These are phyloP conservation scores for Cytidiella melzeri DNA, from an alignment of 768 basidiomycete species.

Conservation along the genomic window DNA sequence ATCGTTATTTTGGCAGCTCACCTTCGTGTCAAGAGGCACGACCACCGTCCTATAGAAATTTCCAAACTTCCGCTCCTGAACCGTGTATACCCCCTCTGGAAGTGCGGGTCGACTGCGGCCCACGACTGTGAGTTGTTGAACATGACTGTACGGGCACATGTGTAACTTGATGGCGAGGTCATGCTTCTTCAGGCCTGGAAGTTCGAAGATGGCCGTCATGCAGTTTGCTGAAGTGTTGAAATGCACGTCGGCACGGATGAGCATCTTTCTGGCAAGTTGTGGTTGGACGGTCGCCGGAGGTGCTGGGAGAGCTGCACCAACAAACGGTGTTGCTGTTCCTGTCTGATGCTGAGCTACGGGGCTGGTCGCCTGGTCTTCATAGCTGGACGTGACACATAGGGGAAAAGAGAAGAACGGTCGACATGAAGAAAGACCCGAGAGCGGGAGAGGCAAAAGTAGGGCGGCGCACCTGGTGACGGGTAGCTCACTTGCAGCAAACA, in stretches of 20 bases:
- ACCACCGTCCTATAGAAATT: constrained; percentile 42
- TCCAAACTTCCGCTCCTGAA: constrained; percentile 53
- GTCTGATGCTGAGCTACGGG: neutral
- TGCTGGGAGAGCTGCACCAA: constrained; percentile 34
- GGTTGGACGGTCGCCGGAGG: constrained; percentile 41
- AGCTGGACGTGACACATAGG: neutral
- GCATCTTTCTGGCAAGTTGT: constrained; percentile 28
- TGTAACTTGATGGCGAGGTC: constrained; percentile 56
- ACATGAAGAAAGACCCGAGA: constrained; percentile 10
- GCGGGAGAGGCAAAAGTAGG: neutral
- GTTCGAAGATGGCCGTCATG: constrained; percentile 57
- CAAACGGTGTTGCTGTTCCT: no score
- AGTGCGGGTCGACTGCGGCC: constrained; percentile 41
- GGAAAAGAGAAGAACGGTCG: neutral
- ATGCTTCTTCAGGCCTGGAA: constrained; percentile 57
- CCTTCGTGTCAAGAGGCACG: constrained; percentile 52
- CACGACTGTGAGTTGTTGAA: constrained; percentile 53
- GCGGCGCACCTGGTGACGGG: constrained; percentile 11
- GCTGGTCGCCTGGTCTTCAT: neutral
- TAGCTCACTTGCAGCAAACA: neutral
- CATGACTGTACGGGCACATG: constrained; percentile 54
- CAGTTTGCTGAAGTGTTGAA: constrained; percentile 45
- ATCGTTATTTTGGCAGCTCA: constrained; percentile 29
- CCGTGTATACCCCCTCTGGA: constrained; percentile 24
- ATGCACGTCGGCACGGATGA: constrained; percentile 55